A percentile compares a stretch with the other conserved stretches of the same genome.
Evolutionary conservation across 2,329 filamentous ascomycete species (phyloP).

Genomic region (Clonostachys rosea): DNA sequence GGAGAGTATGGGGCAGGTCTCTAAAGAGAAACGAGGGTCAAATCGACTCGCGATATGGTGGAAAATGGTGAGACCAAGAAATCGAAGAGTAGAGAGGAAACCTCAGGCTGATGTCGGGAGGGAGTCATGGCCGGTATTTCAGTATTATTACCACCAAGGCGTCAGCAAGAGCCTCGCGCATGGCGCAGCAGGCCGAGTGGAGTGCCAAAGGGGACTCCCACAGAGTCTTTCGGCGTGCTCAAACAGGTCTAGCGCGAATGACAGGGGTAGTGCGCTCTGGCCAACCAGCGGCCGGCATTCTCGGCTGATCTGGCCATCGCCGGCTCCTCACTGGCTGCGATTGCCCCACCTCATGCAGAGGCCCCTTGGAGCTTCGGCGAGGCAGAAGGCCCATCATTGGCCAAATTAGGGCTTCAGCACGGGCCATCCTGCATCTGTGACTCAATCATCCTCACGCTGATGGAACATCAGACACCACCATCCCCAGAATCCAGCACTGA

Average conservation of each 20-base stretch:
- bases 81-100: slow-evolving; percentile 12
- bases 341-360: slow-evolving; percentile 16
- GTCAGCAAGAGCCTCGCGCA: slow-evolving; percentile 5
- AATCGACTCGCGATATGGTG: too few relatives aligned
- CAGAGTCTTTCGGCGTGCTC: slow-evolving; percentile 39
- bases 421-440: too few relatives aligned
- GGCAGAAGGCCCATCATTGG: too few relatives aligned
- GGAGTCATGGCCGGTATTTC: slow-evolving; percentile 28
- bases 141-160: slow-evolving; percentile 6
- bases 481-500: too few relatives aligned
- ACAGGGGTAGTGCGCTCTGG: slow-evolving; percentile 8
- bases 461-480: too few relatives aligned
- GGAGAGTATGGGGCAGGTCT: background rate
- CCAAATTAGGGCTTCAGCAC: too few relatives aligned
- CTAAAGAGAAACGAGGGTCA: background rate
- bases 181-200: slow-evolving; percentile 17
- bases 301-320: background rate
- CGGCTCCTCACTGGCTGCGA: slow-evolving; percentile 15
- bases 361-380: slow-evolving; percentile 22
- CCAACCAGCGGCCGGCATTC: background rate
- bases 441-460: too few relatives aligned
- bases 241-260: slow-evolving; percentile 22
- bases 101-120: slow-evolving; percentile 22
- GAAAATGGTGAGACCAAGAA: slow-evolving; percentile 4
- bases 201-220: slow-evolving; percentile 9